A percentile compares a stretch with the other conserved stretches of the same genome.
phyloP scores from a whole-genome alignment of 2,329 filamentous ascomycete species.

The Colletotrichum higginsianum region DNA sequence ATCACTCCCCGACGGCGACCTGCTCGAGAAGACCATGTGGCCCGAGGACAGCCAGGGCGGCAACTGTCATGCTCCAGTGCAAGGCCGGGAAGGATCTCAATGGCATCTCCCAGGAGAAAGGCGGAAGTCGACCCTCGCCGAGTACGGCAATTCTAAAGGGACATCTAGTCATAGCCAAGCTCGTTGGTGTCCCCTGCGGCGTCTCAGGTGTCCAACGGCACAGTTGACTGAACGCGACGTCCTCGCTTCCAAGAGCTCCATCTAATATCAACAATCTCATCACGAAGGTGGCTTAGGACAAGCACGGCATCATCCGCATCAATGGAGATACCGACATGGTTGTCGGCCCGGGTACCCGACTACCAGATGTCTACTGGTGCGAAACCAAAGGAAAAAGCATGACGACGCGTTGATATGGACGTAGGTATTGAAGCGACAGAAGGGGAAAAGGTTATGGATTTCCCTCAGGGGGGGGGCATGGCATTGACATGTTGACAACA shows the following conservation, averaged over 20 bases:
- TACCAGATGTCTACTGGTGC: constrained; percentile 1
- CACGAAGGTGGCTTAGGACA: constrained; percentile 83
- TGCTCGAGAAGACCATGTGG: constrained; percentile 92
- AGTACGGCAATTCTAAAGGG: constrained; percentile 83
- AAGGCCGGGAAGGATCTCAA: constrained; percentile 88
- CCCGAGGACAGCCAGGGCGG: constrained; percentile 88
- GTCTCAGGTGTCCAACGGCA: constrained; percentile 81
- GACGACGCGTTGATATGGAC: not conserved
- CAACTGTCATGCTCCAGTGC: constrained; percentile 83
- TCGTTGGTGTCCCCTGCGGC: constrained; percentile 79
- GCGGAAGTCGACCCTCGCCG: constrained; percentile 83
- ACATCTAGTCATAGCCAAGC: constrained; percentile 87
- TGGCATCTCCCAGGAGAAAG: constrained; percentile 82
- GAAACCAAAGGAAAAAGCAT: not conserved
- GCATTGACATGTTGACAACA: constrained; percentile 3
- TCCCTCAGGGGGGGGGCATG: not conserved
- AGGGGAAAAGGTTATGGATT: constrained; percentile 4
- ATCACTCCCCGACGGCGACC: constrained; percentile 81
- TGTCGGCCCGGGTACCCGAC: not conserved
- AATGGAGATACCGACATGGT: constrained; percentile 72
- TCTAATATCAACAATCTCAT: constrained; percentile 80
- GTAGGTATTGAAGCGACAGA: not conserved
- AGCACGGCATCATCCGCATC: constrained; percentile 80
- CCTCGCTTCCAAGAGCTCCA: constrained; percentile 81
- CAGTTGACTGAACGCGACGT: constrained; percentile 79